A percentile compares a stretch with the other conserved stretches of the same genome.
These are phyloP conservation scores for Candida labiduridarum DNA, from an alignment of 1,139 yeast species.

Conservation along the genomic window DNA sequence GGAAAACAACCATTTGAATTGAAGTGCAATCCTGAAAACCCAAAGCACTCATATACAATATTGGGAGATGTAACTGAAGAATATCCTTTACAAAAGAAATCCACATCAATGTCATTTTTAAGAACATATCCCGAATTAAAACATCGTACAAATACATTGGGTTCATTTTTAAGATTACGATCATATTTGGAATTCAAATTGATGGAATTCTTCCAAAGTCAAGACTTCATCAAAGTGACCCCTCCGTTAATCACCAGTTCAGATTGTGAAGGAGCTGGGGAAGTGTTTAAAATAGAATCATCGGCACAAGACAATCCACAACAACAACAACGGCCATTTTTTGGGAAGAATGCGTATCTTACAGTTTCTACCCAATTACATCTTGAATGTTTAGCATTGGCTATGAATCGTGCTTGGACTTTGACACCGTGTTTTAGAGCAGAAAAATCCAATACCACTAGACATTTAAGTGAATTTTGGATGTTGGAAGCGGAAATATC, in stretches of 20 bases:
- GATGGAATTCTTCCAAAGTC: slow-evolving; percentile 52
- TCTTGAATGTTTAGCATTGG: slow-evolving; percentile 76
- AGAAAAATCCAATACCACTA: slow-evolving; percentile 84
- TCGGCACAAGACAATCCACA: slow-evolving; percentile 20
- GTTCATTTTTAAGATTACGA: slow-evolving; percentile 71
- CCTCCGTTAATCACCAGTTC: slow-evolving; percentile 88
- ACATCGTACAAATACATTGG: slow-evolving; percentile 68
- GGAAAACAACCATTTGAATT: slow-evolving; percentile 40
- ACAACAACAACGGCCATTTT: slow-evolving; percentile 45
- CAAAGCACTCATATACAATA: slow-evolving; percentile 25
- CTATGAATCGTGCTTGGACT: slow-evolving; percentile 85
- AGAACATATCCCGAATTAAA: slow-evolving; percentile 74
- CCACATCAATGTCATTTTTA: slow-evolving; percentile 64
- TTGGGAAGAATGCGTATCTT: slow-evolving; percentile 67
- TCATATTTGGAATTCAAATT: slow-evolving; percentile 63
- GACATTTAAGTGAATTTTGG: slow-evolving; percentile 96
- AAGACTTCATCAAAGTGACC: slow-evolving; percentile 67
- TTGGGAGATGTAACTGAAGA: slow-evolving; percentile 59
- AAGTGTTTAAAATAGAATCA: slow-evolving; percentile 61
- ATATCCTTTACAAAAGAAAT: slow-evolving; percentile 86
- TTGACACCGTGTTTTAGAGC: slow-evolving; percentile 93
- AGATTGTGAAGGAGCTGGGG: slow-evolving; percentile 99
- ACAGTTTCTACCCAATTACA: slow-evolving; percentile 95
- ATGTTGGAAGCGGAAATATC: slow-evolving; percentile 94
- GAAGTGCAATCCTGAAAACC: slow-evolving; percentile 25